Conservation (phyloP, 148 eudicot species). For the Polygonum aviculare region DNA sequence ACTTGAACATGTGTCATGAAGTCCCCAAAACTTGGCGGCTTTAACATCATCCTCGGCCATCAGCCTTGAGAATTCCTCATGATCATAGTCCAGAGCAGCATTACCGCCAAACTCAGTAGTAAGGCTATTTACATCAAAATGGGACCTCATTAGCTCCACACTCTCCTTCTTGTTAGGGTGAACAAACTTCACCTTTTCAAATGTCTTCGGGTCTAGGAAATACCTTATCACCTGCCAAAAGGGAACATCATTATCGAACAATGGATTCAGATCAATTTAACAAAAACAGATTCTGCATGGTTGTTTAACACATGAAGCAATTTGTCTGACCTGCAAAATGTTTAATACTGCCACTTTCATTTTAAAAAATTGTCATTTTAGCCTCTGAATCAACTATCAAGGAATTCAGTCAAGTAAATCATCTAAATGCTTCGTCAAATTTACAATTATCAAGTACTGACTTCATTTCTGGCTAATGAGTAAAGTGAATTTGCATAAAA, state of each 20-base stretch:
- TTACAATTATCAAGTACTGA: too few relatives aligned
- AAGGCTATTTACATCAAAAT: slow-evolving; percentile 69
- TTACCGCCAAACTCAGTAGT: slow-evolving; percentile 85
- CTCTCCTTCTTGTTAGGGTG: slow-evolving; percentile 65
- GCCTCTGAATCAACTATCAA: too few relatives aligned
- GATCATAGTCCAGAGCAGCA: slow-evolving; percentile 66
- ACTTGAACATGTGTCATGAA: slow-evolving; percentile 14
- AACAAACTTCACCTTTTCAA: slow-evolving; percentile 53
- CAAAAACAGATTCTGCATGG: neutral
- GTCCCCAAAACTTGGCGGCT: slow-evolving; percentile 67
- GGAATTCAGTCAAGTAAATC: too few relatives aligned
- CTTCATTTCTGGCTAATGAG: too few relatives aligned
- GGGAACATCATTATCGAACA: neutral
- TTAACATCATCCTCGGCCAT: slow-evolving; percentile 66
- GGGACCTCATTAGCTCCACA: slow-evolving; percentile 60
- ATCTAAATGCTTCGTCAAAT: too few relatives aligned
- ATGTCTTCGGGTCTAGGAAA: slow-evolving; percentile 59
- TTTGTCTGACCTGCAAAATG: neutral
- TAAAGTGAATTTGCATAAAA: too few relatives aligned
- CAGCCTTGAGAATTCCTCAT: slow-evolving; percentile 62
- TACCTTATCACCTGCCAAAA: slow-evolving; percentile 49
- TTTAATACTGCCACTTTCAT: too few relatives aligned
- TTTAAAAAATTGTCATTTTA: too few relatives aligned
- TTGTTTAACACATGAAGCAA: neutral
- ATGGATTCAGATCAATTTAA: neutral